Evolutionary conservation across 371 early-diverging fungal genomes (phyloP).

Genomic region (Lichtheimia hyalospora): DNA sequence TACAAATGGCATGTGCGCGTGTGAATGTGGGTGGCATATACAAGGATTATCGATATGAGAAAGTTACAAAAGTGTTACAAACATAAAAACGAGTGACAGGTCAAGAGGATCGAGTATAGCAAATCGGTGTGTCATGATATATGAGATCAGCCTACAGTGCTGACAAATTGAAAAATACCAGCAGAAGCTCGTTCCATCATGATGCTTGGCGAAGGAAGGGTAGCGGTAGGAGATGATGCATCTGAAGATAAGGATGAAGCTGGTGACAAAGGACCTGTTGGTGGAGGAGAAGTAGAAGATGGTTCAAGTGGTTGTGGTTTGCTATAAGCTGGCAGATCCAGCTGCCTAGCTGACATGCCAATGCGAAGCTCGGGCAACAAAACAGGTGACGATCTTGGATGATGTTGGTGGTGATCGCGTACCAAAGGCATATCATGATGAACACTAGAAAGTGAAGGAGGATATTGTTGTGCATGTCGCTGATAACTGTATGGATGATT

Average conservation of each 20-base stretch:
- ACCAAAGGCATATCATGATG: not conserved
- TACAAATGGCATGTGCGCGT: not conserved
- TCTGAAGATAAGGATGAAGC: not conserved
- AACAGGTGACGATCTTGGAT: constrained; percentile 4
- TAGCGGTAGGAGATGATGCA: constrained; percentile 5
- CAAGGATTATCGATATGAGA: too few relatives aligned
- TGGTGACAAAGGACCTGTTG: constrained; percentile 7
- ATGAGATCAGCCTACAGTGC: too few relatives aligned
- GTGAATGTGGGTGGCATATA: not conserved
- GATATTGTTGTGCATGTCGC: constrained; percentile 9
- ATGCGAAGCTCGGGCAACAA: constrained; percentile 6
- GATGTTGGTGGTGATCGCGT: not conserved
- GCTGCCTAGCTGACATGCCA: too few relatives aligned
- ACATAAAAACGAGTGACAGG: too few relatives aligned
- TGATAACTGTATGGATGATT: not conserved
- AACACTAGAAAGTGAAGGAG: not conserved
- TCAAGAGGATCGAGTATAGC: too few relatives aligned
- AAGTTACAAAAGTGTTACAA: too few relatives aligned
- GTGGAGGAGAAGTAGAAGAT: constrained; percentile 7
- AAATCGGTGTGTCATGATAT: too few relatives aligned
- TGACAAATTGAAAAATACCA: too few relatives aligned
- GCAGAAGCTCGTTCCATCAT: too few relatives aligned
- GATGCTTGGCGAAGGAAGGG: too few relatives aligned
- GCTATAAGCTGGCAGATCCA: not conserved
- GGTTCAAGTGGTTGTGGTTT: constrained; percentile 17